phyloP scores from a whole-genome alignment of 768 basidiomycete species.

The Tylopilus subfusipes region DNA sequence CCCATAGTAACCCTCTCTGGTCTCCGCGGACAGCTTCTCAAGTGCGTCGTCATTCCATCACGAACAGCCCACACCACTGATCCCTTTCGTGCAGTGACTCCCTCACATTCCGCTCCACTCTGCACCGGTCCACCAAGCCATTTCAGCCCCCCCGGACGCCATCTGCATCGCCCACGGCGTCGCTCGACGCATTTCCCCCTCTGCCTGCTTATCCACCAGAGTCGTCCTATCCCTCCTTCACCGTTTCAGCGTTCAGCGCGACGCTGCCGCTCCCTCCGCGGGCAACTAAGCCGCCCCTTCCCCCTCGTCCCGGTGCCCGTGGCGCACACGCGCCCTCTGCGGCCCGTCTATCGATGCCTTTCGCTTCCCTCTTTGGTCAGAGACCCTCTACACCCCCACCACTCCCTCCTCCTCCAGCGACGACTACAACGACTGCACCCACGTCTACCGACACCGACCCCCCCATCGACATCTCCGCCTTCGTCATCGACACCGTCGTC shows the following conservation, averaged over 20 bases:
- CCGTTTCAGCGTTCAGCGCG: constrained; percentile 39
- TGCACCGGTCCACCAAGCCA: constrained; percentile 39
- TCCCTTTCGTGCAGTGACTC: constrained; percentile 28
- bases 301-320: constrained; percentile 32
- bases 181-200: constrained; percentile 49
- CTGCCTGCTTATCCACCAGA: constrained; percentile 42
- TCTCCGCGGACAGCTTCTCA: constrained; percentile 63
- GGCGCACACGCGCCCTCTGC: constrained; percentile 20
- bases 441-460: constrained; percentile 33
- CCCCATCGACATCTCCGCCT: constrained; percentile 55
- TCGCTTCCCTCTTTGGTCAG: constrained; percentile 74
- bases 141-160: constrained; percentile 38
- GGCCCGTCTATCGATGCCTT: constrained; percentile 65
- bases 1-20: constrained; percentile 80
- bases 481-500: constrained; percentile 53
- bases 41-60: constrained; percentile 43
- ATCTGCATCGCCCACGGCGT: constrained; percentile 34
- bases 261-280: constrained; percentile 34
- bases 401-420: constrained; percentile 18
- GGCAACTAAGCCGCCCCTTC: constrained; percentile 49
- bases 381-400: constrained; percentile 32
- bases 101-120: constrained; percentile 43
- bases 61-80: constrained; percentile 31
- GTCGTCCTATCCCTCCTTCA: constrained; percentile 46
- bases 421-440: constrained; percentile 11